These are phyloP conservation scores for Dothidotthia symphoricarpi DNA, from an alignment of 2,329 filamentous ascomycete genomes.

Conservation along the genomic window DNA sequence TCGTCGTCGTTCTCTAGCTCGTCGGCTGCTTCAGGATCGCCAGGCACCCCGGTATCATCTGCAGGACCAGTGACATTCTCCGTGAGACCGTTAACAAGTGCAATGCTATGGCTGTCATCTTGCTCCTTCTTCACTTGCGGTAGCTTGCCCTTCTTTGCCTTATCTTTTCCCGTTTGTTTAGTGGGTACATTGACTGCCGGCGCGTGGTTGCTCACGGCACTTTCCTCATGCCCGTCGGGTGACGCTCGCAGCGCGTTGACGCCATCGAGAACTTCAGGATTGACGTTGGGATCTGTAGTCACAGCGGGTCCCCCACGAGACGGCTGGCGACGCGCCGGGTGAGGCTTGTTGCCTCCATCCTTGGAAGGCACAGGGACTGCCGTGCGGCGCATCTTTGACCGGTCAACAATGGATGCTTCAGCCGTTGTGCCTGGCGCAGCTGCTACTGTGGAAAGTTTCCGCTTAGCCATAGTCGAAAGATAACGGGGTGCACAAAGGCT, in stretches of 20 bases:
- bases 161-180: constrained; percentile 17
- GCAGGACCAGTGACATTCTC: constrained; percentile 20
- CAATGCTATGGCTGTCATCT: constrained; percentile 13
- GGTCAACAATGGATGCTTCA: constrained; percentile 8
- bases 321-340: constrained; percentile 27
- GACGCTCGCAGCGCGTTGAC: constrained; percentile 45
- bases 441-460: constrained; percentile 28
- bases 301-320: constrained; percentile 22
- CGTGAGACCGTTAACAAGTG: constrained; percentile 10
- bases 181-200: constrained; percentile 4
- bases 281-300: constrained; percentile 36
- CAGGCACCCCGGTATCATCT: constrained; percentile 16
- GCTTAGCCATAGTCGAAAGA: constrained; percentile 30
- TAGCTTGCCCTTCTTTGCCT: constrained; percentile 23
- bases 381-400: constrained; percentile 19
- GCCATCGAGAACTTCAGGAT: constrained; percentile 45
- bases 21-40: constrained; percentile 52
- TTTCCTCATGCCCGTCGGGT: constrained; percentile 40
- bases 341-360: constrained; percentile 10
- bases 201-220: background rate
- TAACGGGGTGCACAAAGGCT: constrained; percentile 6
- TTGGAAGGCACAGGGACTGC: constrained; percentile 27
- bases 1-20: constrained; percentile 51
- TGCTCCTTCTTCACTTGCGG: constrained; percentile 30
- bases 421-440: constrained; percentile 15